phyloP scores from a whole-genome alignment of 371 early-diverging fungal genomes.

The Syncephalastrum racemosum region DNA sequence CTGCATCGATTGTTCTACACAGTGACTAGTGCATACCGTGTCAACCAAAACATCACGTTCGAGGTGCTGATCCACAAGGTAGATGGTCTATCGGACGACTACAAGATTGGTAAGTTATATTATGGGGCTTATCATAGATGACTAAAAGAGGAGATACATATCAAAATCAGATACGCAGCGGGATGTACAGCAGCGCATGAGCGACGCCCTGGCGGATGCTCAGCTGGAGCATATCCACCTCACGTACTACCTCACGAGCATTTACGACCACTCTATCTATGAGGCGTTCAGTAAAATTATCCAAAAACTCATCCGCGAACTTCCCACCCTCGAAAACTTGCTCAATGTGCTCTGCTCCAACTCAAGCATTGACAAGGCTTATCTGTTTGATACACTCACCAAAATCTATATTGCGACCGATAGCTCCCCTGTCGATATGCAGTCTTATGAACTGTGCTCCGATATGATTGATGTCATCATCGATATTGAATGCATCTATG shows the following conservation, averaged over 20 bases:
- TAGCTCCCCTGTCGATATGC: slow-evolving; percentile 91
- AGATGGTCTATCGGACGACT: slow-evolving; percentile 93
- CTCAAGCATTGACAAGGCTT: slow-evolving; percentile 94
- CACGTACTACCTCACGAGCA: slow-evolving; percentile 87
- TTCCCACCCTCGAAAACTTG: slow-evolving; percentile 89
- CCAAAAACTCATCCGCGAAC: slow-evolving; percentile 86
- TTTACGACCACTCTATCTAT: slow-evolving; percentile 93
- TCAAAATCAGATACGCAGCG: slow-evolving; percentile 77
- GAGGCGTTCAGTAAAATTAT: slow-evolving; percentile 95
- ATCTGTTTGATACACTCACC: slow-evolving; percentile 85
- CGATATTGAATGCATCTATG: slow-evolving; percentile 82
- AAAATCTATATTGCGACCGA: slow-evolving; percentile 96
- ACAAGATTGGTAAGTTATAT: slow-evolving; percentile 72
- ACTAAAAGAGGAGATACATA: neutral
- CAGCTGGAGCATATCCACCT: slow-evolving; percentile 79
- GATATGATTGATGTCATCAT: slow-evolving; percentile 95
- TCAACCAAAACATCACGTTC: slow-evolving; percentile 83
- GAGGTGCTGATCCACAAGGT: slow-evolving; percentile 96
- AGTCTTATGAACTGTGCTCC: slow-evolving; percentile 88
- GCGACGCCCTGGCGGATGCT: slow-evolving; percentile 83
- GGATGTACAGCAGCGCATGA: slow-evolving; percentile 88
- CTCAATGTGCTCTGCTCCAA: slow-evolving; percentile 94
- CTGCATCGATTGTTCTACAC: slow-evolving; percentile 74
- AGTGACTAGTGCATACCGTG: slow-evolving; percentile 73
- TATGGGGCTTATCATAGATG: neutral